These are phyloP conservation scores for Anacardium occidentale DNA, from an alignment of 345 rosid genomes.

Conservation along the genomic window DNA sequence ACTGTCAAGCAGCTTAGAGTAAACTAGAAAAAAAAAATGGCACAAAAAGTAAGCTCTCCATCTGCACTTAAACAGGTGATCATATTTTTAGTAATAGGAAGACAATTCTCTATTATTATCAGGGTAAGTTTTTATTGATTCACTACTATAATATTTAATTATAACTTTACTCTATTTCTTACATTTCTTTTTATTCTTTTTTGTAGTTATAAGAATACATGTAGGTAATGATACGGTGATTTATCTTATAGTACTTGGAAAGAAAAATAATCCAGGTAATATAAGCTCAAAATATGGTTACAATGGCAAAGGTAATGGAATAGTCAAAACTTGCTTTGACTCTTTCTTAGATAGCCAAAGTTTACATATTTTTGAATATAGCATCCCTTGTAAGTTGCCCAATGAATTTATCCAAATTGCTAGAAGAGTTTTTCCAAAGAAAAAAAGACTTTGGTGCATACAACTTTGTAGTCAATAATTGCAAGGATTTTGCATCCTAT, in stretches of 20 bases:
- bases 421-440: not conserved
- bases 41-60: not conserved
- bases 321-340: not conserved
- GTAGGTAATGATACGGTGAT: not conserved
- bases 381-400: too few relatives aligned
- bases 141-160: not conserved
- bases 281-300: not conserved
- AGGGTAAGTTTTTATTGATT: not conserved
- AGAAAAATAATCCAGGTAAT: not conserved
- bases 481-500: too few relatives aligned
- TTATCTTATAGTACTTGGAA: not conserved
- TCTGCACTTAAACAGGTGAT: not conserved
- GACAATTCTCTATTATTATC: not conserved
- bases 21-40: not conserved
- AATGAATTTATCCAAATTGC: not conserved
- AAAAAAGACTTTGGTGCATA: not conserved
- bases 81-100: not conserved
- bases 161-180: too few relatives aligned
- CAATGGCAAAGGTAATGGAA: too few relatives aligned
- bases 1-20: too few relatives aligned
- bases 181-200: too few relatives aligned
- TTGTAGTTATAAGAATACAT: not conserved
- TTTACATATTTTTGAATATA: not conserved
- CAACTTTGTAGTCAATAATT: not conserved
- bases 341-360: not conserved